Base-by-base conservation (phyloP, 2,329 filamentous ascomycete genomes). In the Sarocladium brachiariae region DNA sequence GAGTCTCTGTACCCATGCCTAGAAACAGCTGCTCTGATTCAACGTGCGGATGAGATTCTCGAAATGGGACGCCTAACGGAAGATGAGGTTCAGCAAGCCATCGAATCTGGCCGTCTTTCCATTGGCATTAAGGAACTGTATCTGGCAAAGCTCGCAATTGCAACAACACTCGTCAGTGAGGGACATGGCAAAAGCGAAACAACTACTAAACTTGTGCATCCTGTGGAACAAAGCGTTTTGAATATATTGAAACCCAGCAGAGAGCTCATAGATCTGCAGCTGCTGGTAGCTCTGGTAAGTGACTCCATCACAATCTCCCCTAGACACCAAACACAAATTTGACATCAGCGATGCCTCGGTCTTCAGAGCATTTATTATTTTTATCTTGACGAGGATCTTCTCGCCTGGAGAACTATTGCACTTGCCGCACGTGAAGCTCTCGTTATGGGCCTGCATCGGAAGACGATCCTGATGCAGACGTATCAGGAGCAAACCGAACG, bases 361-460 rank as follows among this genome's bases (percentile, higher is more conserved):
- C n/a, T n/a, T n/a, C n/a, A 69, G 66, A 69, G 66, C 52, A 68
- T 69, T 2, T 71, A 70, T 53, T 66, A 70, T 54, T 71, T 71
- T 31, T 66, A 76, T 52, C 66, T 65, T 10, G 75, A 75, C 46
- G 71, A 77, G 24, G 75, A 77, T 49, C 63, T 76, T 1, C 65
- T 76, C 0, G 68, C 73, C 0, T 76, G 73, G 72, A 67, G 73
- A 1, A 62, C 70, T 1, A 76, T 74, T 35, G 70, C 72, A 0
- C 62, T 75, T 21, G 73, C 73, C 0, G 69, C 66, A 0, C 67
- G 74, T 2, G 70, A 73, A 24, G 66, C 69, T 2, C 63, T 77
- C 13, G 74, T 75, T 50, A 68, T 76, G 37, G 75, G 75, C 0
- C 63, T 78, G 0, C 73, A 77, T 51, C 64, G 73, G 1, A 69